Conservation (phyloP, 768 basidiomycete genomes). For the Leccinellum luteum region DNA sequence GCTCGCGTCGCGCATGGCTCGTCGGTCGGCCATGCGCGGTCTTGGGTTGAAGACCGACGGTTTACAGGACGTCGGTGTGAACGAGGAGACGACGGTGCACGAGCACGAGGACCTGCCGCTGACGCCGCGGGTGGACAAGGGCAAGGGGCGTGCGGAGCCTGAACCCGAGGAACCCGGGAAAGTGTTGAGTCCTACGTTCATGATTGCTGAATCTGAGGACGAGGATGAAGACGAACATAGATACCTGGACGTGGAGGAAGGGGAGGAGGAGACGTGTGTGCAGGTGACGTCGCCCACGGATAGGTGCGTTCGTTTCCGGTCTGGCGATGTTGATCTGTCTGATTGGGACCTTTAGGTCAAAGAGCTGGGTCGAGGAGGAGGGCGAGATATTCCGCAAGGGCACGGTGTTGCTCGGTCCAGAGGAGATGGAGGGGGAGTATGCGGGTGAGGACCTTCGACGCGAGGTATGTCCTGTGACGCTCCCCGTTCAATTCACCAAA, state of each 20-base stretch:
- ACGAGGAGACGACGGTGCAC: neutral
- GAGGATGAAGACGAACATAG: conserved; percentile 43
- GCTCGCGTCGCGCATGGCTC: neutral
- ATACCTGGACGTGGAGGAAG: conserved; percentile 35
- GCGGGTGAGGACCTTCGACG: conserved; percentile 85
- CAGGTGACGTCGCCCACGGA: conserved; percentile 38
- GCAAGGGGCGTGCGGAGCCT: conserved; percentile 69
- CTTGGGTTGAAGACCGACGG: neutral
- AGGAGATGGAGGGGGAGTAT: conserved; percentile 88
- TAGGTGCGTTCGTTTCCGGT: conserved; percentile 38
- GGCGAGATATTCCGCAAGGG: conserved; percentile 96
- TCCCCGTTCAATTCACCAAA: neutral
- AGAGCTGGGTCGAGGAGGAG: conserved; percentile 89
- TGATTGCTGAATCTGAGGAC: conserved; percentile 50
- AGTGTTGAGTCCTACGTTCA: conserved; percentile 67
- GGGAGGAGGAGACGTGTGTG: conserved; percentile 22
- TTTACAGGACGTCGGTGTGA: neutral
- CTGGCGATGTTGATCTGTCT: neutral
- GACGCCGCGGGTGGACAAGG: conserved; percentile 74
- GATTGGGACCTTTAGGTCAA: conserved; percentile 46
- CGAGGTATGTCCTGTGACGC: conserved; percentile 50
- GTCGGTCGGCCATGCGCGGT: neutral
- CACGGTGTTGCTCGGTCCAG: conserved; percentile 69
- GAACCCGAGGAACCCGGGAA: conserved; percentile 67
- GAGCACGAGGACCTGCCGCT: conserved; percentile 28